Evolutionary conservation across 768 basidiomycete genomes (phyloP).

Genomic region (Trametes maxima): DNA sequence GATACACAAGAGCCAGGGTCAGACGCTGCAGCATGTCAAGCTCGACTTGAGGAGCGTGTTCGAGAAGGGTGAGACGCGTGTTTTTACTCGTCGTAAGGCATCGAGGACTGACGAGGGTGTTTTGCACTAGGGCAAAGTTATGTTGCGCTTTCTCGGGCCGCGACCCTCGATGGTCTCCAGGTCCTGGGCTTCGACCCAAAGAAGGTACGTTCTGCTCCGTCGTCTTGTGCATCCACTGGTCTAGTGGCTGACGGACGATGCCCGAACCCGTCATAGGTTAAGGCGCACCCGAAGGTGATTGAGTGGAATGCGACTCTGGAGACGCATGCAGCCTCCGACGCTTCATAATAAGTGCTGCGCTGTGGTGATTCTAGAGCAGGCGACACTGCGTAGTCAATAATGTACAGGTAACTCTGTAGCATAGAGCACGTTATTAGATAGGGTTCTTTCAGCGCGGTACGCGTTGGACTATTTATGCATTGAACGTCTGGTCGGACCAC

Average conservation of each 20-base stretch:
- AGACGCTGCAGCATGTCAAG: constrained; percentile 67
- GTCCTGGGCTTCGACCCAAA: constrained; percentile 54
- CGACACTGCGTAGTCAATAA: too few relatives aligned
- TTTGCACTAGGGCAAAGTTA: constrained; percentile 46
- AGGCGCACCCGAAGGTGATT: constrained; percentile 47
- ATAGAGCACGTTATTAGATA: not conserved
- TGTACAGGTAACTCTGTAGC: too few relatives aligned
- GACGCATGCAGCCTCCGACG: not conserved
- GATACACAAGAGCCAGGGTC: constrained; percentile 79
- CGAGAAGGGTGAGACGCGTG: constrained; percentile 46
- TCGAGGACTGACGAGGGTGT: not conserved
- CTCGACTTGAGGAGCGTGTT: constrained; percentile 70
- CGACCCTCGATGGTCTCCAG: constrained; percentile 55
- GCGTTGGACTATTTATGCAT: too few relatives aligned
- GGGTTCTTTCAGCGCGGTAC: too few relatives aligned
- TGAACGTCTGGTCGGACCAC: too few relatives aligned
- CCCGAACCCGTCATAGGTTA: constrained; percentile 34
- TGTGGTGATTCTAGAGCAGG: too few relatives aligned
- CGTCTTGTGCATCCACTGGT: not conserved
- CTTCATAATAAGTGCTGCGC: not conserved
- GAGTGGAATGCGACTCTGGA: constrained; percentile 44
- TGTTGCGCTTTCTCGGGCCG: constrained; percentile 54
- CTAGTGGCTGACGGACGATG: not conserved
- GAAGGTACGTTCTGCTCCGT: constrained; percentile 40
- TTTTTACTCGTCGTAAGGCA: too few relatives aligned